Percentiles rank a stretch among this genome's conserved stretches.
phyloP scores from a whole-genome alignment of 495 filamentous ascomycete genomes.

The Aspergillus carlsbadensis region DNA sequence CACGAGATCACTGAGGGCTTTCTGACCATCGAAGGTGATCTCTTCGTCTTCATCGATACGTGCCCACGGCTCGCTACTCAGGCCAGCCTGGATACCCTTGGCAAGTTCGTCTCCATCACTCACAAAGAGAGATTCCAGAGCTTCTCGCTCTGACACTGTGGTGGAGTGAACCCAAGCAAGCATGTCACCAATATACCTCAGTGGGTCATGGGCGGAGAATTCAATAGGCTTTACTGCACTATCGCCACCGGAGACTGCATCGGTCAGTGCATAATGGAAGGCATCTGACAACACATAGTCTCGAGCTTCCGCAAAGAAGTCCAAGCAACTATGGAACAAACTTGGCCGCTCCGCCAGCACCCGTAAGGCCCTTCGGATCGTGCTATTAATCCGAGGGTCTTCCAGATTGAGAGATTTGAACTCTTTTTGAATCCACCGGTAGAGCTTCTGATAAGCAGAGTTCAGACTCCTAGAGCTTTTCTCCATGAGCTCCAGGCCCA shows the following conservation, averaged over 20 bases:
- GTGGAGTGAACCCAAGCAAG: conserved; percentile 95
- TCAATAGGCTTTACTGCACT: conserved; percentile 85
- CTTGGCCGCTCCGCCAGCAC: conserved; percentile 87
- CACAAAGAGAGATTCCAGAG: conserved; percentile 87
- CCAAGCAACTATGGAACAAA: conserved; percentile 89
- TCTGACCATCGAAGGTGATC: conserved; percentile 74
- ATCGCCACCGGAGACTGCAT: conserved; percentile 52
- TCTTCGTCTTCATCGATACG: conserved; percentile 57
- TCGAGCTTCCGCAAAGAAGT: conserved; percentile 89
- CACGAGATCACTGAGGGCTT: conserved; percentile 83
- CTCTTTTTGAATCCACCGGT: conserved; percentile 90
- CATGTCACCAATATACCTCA: conserved; percentile 97
- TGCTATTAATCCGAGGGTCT: conserved; percentile 85
- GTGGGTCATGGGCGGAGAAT: conserved; percentile 83
- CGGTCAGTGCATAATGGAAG: conserved; percentile 88
- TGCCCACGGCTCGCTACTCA: conserved; percentile 86
- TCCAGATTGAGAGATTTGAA: conserved; percentile 92
- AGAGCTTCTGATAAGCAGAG: conserved; percentile 89
- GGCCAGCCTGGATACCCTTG: conserved; percentile 77
- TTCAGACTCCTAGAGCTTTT: conserved; percentile 84
- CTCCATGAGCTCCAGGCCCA: conserved; percentile 89
- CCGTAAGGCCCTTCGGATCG: conserved; percentile 80
- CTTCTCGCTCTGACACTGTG: conserved; percentile 89
- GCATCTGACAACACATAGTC: conserved; percentile 85
- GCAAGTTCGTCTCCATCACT: conserved; percentile 89